Percentiles rank a stretch among this genome's conserved stretches.
Conservation (phyloP, 1,284 basidiomycete genomes). For the Butyriboletus appendiculatus region DNA sequence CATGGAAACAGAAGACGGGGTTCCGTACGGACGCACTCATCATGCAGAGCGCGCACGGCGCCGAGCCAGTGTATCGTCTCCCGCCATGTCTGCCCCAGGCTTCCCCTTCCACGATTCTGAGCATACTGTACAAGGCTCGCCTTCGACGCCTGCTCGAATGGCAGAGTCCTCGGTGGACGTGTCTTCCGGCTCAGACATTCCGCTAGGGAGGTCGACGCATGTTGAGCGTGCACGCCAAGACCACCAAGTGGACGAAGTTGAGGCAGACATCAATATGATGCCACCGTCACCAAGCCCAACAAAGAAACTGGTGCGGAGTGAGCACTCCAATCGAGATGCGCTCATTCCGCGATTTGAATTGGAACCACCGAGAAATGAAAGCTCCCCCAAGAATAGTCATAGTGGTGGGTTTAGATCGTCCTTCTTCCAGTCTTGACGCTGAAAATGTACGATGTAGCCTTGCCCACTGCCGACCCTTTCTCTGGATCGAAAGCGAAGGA, state of each 20-base stretch:
- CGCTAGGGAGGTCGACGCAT: conserved; percentile 51
- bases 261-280: conserved; percentile 49
- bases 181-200: conserved; percentile 36
- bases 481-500: conserved; percentile 25
- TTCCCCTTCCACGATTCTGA: conserved; percentile 20
- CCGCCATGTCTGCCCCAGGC: conserved; percentile 21
- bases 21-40: conserved; percentile 71
- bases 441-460: conserved; percentile 12
- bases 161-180: conserved; percentile 20
- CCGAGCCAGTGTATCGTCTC: conserved; percentile 30
- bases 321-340: conserved; percentile 27
- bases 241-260: conserved; percentile 39
- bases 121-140: conserved; percentile 9
- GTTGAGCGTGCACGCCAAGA: conserved; percentile 44
- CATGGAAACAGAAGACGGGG: conserved; percentile 61
- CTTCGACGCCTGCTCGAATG: conserved; percentile 24
- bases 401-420: conserved; percentile 15
- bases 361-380: conserved; percentile 17
- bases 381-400: conserved; percentile 21
- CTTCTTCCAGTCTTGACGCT: not conserved
- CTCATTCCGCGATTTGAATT: conserved; percentile 47
- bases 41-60: conserved; percentile 52
- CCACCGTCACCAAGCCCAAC: conserved; percentile 65
- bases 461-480: conserved; percentile 25
- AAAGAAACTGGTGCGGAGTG: conserved; percentile 33